These are phyloP conservation scores for Ramalina peruviana DNA, from an alignment of 495 filamentous ascomycete genomes.

Conservation along the genomic window DNA sequence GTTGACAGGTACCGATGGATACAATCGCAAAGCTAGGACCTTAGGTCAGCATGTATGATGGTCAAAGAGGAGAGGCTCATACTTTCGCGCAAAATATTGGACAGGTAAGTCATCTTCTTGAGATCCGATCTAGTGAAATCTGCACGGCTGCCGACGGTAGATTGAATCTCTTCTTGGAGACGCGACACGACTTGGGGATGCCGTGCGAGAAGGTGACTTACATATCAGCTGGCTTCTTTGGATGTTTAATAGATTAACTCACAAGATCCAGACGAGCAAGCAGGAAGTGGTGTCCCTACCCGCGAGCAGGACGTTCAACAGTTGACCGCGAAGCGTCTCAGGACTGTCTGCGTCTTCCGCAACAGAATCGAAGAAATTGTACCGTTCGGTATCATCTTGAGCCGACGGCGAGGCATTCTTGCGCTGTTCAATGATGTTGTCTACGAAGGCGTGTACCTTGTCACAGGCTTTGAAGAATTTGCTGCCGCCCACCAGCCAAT, in stretches of 20 bases:
- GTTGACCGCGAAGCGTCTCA: slow-evolving; percentile 36
- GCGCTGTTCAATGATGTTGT: slow-evolving; percentile 21
- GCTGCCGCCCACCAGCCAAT: slow-evolving; percentile 32
- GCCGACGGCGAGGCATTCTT: neutral
- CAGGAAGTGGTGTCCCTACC: slow-evolving; percentile 49
- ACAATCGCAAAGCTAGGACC: slow-evolving; percentile 12
- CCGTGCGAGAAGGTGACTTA: slow-evolving; percentile 22
- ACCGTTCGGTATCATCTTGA: neutral
- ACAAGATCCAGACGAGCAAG: slow-evolving; percentile 43
- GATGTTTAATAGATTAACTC: slow-evolving; percentile 7
- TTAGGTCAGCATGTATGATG: slow-evolving; percentile 4
- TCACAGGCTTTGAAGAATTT: slow-evolving; percentile 26
- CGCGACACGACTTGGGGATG: slow-evolving; percentile 19
- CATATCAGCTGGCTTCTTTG: neutral
- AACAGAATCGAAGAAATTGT: slow-evolving; percentile 17
- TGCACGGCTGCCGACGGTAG: neutral
- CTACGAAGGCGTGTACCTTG: slow-evolving; percentile 27
- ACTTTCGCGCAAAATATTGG: slow-evolving; percentile 25
- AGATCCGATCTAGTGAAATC: slow-evolving; percentile 12
- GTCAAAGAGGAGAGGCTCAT: slow-evolving; percentile 8
- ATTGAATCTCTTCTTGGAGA: slow-evolving; percentile 20
- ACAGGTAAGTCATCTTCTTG: slow-evolving; percentile 23
- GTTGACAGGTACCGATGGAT: slow-evolving; percentile 13
- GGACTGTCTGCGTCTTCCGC: slow-evolving; percentile 18
- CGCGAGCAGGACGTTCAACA: slow-evolving; percentile 43